phyloP scores from a whole-genome alignment of 2,329 filamentous ascomycete genomes.

The Botrytis cinerea region DNA sequence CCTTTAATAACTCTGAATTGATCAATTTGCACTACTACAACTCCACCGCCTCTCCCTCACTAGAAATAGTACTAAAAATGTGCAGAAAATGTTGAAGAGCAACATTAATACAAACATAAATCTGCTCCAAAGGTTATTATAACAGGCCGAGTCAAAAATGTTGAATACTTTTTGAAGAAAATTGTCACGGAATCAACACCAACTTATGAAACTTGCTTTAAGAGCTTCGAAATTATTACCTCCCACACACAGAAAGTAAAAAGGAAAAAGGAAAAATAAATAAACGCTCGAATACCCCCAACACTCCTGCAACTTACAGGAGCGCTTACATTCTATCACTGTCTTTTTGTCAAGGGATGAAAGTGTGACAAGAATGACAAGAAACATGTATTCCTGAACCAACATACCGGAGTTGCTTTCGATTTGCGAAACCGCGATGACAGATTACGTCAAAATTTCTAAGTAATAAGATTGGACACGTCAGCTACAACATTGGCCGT shows the following conservation, averaged over 20 bases:
- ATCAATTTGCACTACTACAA: not conserved
- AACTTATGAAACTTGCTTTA: not conserved
- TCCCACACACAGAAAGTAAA: accelerated
- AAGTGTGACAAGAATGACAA: not conserved
- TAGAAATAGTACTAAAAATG: not conserved
- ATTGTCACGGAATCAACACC: not conserved
- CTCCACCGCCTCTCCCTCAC: accelerated
- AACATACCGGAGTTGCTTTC: too few species aligned
- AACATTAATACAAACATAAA: too few species aligned
- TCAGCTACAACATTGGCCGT: too few species aligned
- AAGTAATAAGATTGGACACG: not conserved
- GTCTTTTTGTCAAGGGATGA: not conserved
- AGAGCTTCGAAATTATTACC: not conserved
- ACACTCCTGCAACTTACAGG: not conserved
- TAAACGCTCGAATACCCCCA: accelerated
- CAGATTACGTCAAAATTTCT: accelerated
- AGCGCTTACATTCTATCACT: too few species aligned
- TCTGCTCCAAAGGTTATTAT: not conserved
- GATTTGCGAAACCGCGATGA: not conserved
- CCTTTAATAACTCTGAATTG: accelerated
- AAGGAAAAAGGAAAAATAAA: accelerated
- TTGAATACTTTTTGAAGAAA: not conserved
- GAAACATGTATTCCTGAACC: not conserved
- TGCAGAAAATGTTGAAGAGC: not conserved
- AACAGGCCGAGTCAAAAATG: not conserved